Evolutionary conservation across 305 asterid genomes (phyloP), one percentile per base, ranked within the genome.

Genomic region (Caryopteris hybrid): DNA sequence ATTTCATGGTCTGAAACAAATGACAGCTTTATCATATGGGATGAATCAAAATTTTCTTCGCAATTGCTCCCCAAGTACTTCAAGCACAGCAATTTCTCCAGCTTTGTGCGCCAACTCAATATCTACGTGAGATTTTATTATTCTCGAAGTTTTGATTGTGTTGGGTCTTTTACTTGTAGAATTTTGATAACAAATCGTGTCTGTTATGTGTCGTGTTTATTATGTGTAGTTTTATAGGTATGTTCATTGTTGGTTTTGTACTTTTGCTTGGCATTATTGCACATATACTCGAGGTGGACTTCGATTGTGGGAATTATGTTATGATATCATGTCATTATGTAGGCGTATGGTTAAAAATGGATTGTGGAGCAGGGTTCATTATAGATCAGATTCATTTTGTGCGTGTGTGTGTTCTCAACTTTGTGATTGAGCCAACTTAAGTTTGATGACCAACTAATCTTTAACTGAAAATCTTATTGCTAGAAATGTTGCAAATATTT

Each of bases 41-140:
- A 91, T 48, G 93, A 79, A 22, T 73, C 96, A 18, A 79, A 54
- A 36, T 94, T 94, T 52, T 72, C 90, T 27, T 74, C 89, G 27
- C 83, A 82, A 31, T 69, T 94, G 83, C 88, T 94, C 14, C 95
- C 95, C 0, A 94, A 89, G 75, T 87, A 89, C 77, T 94, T 94
- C 90, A 94, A 94, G 83, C 99, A 94, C 74, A 85, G 80, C 83
- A 94, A 94, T 48, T 79, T 93, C 79, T 79, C 97, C 56, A 93
- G 98, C 78, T 93, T 93, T 71, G 82, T 90, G 22, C 90, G 97
- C 41, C 99, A 94, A 70, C 96, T 94, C 70, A 91, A 94, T 68
- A 91, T 91, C 66, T 91, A 91, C 79, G 98, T 92, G 70, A 78
- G 97, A 66, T 70, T 1, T 52, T 62, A 53, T 14, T n/a, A 20